Base-by-base conservation (phyloP, 345 rosid genomes). In the Euphorbia lathyris region DNA sequence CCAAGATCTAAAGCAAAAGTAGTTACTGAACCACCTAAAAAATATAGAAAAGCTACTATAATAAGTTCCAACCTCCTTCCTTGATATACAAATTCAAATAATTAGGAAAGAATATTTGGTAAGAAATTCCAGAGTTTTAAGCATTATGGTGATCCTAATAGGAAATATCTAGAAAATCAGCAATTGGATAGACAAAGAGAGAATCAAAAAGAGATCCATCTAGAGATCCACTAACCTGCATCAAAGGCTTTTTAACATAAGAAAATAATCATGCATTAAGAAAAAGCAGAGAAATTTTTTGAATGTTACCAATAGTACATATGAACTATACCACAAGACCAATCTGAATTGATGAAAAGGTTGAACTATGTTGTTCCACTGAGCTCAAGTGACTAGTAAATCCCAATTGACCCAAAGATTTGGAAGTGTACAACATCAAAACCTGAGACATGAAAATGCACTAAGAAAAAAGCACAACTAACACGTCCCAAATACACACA, bases 121-220 rank as follows among this genome's bases (percentile, higher is more conserved):
- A 78, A 73, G 66, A 67, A 58, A 20, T 56, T 64, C 26, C 45
- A 68, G 34, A 57, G 7, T 12, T 51, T 40, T 56, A 32, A 22
- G 9, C 14, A 55, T 55, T 55, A 55, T 20, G 16, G 69, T 43
- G 38, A 58, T 40, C 61, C 34, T 10, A 42, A 65, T 3, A 68
- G 58, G 67, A 1, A 71, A 77, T 85, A 85, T 97, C 98, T 25
- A 91, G 90, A 79, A 91, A 91, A 78, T 94, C 98, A 36, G 97
- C 85, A 78, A 88, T 76, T 26, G 96, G 95, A 76, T 90, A 94
- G 74, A 83, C 96, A 60, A 90, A 85, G 74, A 87, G 70, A 66
- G 97, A 94, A 56, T 97, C 95, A 73, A 90, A 77, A 78, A 94
- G 96, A 47, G 98, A 96, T 75, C 98, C 98, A 75, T 94, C 91